phyloP scores from a whole-genome alignment of 495 filamentous ascomycete species.

The Hypomontagnella monticulosa region DNA sequence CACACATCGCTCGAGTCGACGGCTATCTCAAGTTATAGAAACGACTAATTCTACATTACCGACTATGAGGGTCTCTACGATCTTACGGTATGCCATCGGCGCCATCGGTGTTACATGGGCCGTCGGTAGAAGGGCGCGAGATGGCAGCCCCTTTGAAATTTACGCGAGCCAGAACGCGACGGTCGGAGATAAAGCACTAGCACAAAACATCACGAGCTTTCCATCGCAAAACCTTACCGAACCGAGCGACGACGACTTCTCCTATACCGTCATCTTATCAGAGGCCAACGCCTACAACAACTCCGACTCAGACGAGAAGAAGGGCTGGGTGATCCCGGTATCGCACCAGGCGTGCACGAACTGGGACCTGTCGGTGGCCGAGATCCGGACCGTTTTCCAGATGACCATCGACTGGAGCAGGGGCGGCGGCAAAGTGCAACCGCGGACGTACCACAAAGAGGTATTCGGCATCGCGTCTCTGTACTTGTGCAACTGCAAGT shows the following conservation, averaged over 20 bases:
- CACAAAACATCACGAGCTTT: not conserved
- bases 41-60: not conserved
- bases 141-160: not conserved
- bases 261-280: not conserved
- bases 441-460: not conserved
- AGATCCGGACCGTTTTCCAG: not conserved
- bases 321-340: constrained; percentile 16
- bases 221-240: too few relatives aligned
- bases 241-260: too few relatives aligned
- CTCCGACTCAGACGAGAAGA: not conserved
- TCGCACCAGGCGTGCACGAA: constrained; percentile 23
- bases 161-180: not conserved
- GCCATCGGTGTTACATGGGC: not conserved
- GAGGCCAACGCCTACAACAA: not conserved
- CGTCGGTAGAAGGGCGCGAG: not conserved
- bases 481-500: constrained; percentile 63
- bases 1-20: too few relatives aligned
- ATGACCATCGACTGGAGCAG: constrained; percentile 3
- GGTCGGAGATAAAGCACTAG: not conserved
- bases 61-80: constrained; percentile 11
- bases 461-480: not conserved
- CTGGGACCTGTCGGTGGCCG: not conserved
- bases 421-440: not conserved
- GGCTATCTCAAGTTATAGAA: too few relatives aligned
- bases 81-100: not conserved